Evolutionary conservation across 2,329 filamentous ascomycete genomes (phyloP), one percentile per base, ranked within the genome.

Genomic region (Paraphoma chrysanthemicola): DNA sequence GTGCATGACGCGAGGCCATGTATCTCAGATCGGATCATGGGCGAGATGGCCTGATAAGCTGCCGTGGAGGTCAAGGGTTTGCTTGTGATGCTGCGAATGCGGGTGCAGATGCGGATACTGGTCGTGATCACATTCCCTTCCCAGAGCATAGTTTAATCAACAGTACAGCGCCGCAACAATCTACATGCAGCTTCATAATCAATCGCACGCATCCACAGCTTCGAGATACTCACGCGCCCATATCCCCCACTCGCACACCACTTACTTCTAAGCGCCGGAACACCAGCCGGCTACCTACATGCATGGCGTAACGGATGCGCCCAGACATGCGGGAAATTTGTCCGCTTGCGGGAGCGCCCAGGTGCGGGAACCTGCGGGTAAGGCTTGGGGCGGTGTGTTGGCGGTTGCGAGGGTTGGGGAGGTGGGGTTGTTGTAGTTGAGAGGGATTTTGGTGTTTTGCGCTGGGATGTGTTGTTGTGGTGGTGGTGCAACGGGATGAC

Each of bases 231-330:
- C 33, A 36, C 33, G 33, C 33, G 33, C 33, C 10, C 6, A 3
- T 7, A 14, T 23, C 23, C 23, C 5, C 23, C 23, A 23, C 23
- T 5, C 23, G 23, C 23, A 23, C 23, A 23, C 5, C 23, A 23
- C 23, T 39, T 10, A 41, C 7, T 12, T 7, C 43, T 41, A 54
- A 51, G 48, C 43, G 43, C 55, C 42, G n/a, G 44, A 31, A 45
- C 48, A 54, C 55, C 29, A 42, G 18, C n/a, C 47, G 47, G 48
- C 47, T 54, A 43, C 56, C 47, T 49, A 51, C 54, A 64, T 54
- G 50, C 44, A 43, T 46, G 23, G 36, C 49, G 36, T 18, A 23
- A 28, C 38, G 48, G 51, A 48, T 42, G 44, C 48, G 51, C 48
- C 28, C 46, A 39, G 18, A 38, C n/a, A 33, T 12, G 41, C 53